These are phyloP conservation scores for Cyclotella sp. DNA, from an alignment of 108 stramenopile genomes.

Conservation along the genomic window DNA sequence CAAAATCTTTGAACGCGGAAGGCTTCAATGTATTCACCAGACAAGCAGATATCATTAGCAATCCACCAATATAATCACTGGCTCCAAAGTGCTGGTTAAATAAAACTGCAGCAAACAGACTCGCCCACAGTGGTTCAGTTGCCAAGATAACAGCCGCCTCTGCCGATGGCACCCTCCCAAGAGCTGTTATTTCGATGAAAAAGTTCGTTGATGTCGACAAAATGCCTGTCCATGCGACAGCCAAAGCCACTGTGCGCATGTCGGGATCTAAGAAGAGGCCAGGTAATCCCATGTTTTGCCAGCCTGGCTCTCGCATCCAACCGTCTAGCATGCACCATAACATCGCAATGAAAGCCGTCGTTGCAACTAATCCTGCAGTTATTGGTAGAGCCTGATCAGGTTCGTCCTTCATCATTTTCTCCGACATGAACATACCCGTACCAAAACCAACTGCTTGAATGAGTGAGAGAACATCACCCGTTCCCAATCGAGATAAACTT, in stretches of 20 bases:
- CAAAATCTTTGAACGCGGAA: constrained; percentile 14
- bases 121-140: constrained; percentile 62
- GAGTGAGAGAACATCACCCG: constrained; percentile 45
- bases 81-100: constrained; percentile 42
- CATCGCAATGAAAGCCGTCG: constrained; percentile 39
- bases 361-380: constrained; percentile 46
- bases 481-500: constrained; percentile 22
- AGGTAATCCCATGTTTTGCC: constrained; percentile 36
- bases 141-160: constrained; percentile 59
- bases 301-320: constrained; percentile 43
- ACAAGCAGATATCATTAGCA: constrained; percentile 53
- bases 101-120: constrained; percentile 44
- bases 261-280: constrained; percentile 40
- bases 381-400: constrained; percentile 51
- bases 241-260: constrained; percentile 40
- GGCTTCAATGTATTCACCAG: constrained; percentile 45
- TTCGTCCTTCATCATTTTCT: constrained; percentile 56
- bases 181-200: constrained; percentile 49
- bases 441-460: constrained; percentile 61
- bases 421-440: constrained; percentile 45
- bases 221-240: constrained; percentile 54
- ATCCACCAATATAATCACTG: constrained; percentile 50
- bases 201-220: constrained; percentile 50
- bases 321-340: constrained; percentile 49
- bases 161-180: constrained; percentile 38